Evolutionary conservation across 768 basidiomycete species (phyloP), one percentile per base, ranked within the genome.

Genomic region (Tremella fuciformis): DNA sequence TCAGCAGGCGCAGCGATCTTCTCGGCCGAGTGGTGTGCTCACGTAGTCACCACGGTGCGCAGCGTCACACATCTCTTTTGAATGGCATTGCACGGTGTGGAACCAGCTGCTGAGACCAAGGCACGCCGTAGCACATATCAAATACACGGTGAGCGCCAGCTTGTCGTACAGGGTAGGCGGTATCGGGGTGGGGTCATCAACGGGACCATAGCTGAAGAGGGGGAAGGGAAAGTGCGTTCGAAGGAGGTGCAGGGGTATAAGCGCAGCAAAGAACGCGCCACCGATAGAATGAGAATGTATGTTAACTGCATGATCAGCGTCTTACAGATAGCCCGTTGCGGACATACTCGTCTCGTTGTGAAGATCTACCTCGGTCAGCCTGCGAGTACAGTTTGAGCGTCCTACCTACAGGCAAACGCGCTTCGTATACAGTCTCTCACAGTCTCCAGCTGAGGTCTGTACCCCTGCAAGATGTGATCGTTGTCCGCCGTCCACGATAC

Each of bases 201-300:
- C 19, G 8, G 46, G 55, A 44, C 46, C 39, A 46, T 57, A 53
- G 25, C 41, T 40, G 8, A 52, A 57, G 50, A 64, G 53, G 24
- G 57, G 11, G 42, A 18, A 22, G 15, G 65, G 71, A 53, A 64
- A 66, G 48, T 53, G 61, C 50, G 62, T 50, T 18, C 64, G 79
- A 41, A 80, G 78, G 19, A 82, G 80, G 61, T 86, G 82, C 21
- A 78, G 74, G 25, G 77, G 76, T 53, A 87, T 76, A 66, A 86
- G 80, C 46, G 78, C 78, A 21, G 80, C 75, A 58, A 82, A 81
- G 63, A 85, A 83, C 3, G 83, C 69, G 29, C 86, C 84, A 24
- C 85, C 88, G 79, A 84, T 82, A 8, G 91, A 79, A 71, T 92
- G 91, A 59, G 82, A 87, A 76, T 90, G 87, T 47, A 92, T 89